phyloP scores from a whole-genome alignment of 2,329 filamentous ascomycete species.

The Trichoderma sp. region DNA sequence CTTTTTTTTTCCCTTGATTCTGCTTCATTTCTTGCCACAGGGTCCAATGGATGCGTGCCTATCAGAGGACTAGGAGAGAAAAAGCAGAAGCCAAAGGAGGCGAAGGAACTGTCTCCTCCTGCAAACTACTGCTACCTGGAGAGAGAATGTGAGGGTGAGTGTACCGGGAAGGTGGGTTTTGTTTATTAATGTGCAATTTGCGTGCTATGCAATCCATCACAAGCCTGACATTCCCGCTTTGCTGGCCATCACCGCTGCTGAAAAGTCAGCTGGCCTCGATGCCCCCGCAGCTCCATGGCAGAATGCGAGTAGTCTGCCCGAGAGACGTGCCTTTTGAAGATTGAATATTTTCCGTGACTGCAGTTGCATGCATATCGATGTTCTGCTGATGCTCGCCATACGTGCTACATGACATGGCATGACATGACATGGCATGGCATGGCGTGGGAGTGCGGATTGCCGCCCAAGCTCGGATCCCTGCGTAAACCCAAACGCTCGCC shows the following conservation, averaged over 20 bases:
- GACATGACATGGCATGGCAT: conserved; percentile 4
- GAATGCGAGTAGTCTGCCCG: neutral
- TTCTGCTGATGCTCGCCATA: conserved; percentile 21
- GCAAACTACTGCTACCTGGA: neutral
- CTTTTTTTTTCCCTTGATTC: neutral
- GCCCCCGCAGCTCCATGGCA: conserved; percentile 4
- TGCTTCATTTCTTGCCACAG: conserved; percentile 12
- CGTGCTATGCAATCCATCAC: conserved; percentile 15
- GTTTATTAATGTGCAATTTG: neutral
- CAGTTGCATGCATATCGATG: conserved; percentile 19
- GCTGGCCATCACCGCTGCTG: conserved; percentile 3
- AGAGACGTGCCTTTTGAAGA: neutral
- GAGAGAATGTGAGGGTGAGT: neutral
- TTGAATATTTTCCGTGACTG: conserved; percentile 19
- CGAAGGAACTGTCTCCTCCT: neutral
- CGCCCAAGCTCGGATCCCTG: conserved; percentile 19
- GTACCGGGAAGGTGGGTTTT: neutral
- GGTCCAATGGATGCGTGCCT: conserved; percentile 9
- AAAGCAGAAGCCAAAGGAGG: neutral
- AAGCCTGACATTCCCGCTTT: neutral
- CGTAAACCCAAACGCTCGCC: conserved; percentile 14
- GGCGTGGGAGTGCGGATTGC: conserved; percentile 3
- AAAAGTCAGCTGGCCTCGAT: conserved; percentile 18
- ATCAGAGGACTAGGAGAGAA: neutral
- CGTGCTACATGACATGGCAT: conserved; percentile 16